These are phyloP conservation scores for Babesia ovis DNA, from an alignment of 169 alveolate species.

Conservation along the genomic window DNA sequence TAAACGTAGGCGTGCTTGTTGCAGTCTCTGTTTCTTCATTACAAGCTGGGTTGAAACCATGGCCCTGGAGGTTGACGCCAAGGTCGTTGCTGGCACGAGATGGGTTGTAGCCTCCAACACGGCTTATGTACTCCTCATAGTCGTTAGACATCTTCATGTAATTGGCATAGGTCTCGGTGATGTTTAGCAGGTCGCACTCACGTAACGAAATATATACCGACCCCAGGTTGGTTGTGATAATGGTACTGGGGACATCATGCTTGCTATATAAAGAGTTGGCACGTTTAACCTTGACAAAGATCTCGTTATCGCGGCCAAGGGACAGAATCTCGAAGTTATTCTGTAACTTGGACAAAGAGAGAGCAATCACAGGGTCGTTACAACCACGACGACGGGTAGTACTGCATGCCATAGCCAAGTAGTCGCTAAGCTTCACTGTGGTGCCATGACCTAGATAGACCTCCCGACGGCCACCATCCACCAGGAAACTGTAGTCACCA, in stretches of 20 bases:
- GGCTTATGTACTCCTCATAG: constrained; percentile 16
- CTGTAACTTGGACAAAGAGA: constrained; percentile 3
- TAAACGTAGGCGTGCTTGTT: not conserved
- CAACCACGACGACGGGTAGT: constrained; percentile 1
- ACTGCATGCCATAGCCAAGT: constrained; percentile 27
- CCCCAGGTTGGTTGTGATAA: constrained; percentile 30
- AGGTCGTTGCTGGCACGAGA: not conserved
- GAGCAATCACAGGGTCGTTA: constrained; percentile 23
- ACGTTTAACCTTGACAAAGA: constrained; percentile 21
- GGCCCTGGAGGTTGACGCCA: not conserved
- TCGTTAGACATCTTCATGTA: constrained; percentile 31
- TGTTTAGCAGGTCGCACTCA: constrained; percentile 45
- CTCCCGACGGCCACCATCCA: constrained; percentile 22
- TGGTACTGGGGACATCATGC: constrained; percentile 9
- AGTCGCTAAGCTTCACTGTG: constrained; percentile 19
- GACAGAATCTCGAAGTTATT: constrained; percentile 21
- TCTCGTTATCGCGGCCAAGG: constrained; percentile 18
- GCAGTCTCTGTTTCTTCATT: too few species aligned
- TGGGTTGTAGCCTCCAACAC: not conserved
- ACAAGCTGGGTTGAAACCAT: not conserved
- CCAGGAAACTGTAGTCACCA: constrained; percentile 29
- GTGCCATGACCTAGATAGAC: constrained; percentile 40
- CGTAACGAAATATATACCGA: constrained; percentile 47
- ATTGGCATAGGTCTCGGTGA: constrained; percentile 21
- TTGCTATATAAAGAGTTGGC: constrained; percentile 5